These are phyloP conservation scores for Fusarium oligoseptatum DNA, from an alignment of 2,329 filamentous ascomycete species.

Conservation along the genomic window DNA sequence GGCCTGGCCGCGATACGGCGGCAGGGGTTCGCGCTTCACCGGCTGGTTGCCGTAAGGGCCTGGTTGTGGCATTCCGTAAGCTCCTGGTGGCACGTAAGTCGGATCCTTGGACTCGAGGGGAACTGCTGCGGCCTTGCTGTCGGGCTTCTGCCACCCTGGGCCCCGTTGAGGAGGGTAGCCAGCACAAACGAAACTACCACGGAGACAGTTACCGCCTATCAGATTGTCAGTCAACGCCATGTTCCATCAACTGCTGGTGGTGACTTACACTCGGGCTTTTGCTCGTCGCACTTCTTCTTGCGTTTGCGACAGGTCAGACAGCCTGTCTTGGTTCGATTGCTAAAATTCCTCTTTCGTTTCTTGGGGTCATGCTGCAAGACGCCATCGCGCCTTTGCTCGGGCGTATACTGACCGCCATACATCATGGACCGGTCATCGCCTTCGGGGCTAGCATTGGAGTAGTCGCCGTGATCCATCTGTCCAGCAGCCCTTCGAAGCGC, in stretches of 20 bases:
- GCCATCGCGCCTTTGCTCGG: conserved; percentile 63
- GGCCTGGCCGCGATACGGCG: conserved; percentile 71
- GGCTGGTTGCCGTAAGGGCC: conserved; percentile 53
- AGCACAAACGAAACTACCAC: conserved; percentile 90
- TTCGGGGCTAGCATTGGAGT: conserved; percentile 67
- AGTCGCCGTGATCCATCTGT: conserved; percentile 63
- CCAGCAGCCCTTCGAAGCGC: conserved; percentile 59
- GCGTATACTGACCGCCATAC: conserved; percentile 59
- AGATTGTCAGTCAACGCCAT: conserved; percentile 33
- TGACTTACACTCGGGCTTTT: conserved; percentile 87
- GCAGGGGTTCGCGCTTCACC: conserved; percentile 68
- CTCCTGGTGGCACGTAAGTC: conserved; percentile 70
- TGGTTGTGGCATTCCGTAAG: conserved; percentile 72
- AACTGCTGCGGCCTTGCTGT: conserved; percentile 75
- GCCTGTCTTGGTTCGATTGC: conserved; percentile 94
- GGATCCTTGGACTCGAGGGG: conserved; percentile 88
- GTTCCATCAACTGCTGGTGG: background rate
- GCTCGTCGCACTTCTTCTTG: conserved; percentile 99
- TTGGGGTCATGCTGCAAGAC: conserved; percentile 72
- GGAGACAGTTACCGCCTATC: conserved; percentile 87
- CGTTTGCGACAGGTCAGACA: conserved; percentile 91
- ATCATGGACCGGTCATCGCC: conserved; percentile 63
- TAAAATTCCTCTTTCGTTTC: conserved; percentile 85
- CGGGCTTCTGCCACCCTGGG: conserved; percentile 80
- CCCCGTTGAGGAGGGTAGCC: conserved; percentile 88